Base-by-base conservation (phyloP, 75 land plant species). In the Picea glauca region DNA sequence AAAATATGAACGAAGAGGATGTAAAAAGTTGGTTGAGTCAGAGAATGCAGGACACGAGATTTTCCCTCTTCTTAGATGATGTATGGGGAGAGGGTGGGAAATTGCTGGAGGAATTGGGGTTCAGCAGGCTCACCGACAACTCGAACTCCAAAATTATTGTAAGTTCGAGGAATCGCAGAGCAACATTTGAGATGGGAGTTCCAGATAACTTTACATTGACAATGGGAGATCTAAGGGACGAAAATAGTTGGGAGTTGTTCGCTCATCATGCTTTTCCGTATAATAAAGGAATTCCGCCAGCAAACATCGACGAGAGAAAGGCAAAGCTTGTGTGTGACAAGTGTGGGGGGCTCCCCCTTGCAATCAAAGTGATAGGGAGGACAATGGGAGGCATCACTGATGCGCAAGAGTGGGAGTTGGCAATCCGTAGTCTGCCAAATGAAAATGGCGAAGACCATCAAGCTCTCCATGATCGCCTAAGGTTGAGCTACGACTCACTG, bases 181-280 rank as follows among this genome's bases (percentile, higher is more conserved):
- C 38, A 2, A 43, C 31, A 0, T 0, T 35, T 0, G 38, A 66
- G 15, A 66, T 66, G 70, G 70, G 70, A 31, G 30, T 66, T 66
- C 18, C 35, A 66, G 33, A 32, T 66, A 14, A 20, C 3, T 66
- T 43, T 32, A 35, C 6, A 11, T 17, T 66, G 17, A 1, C 32
- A 32, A 5, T 66, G 18, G 8, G 33, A 0, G 18, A 33, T 18
- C 35, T 66, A 43, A 33, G 32, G 3, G 43, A 66, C 18, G 18
- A 66, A 30, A 43, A 66, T 7, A 66, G 70, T 35, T 66, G 70
- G 70, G 18, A 66, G 18, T 66, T 66, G 70, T 66, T 66, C 35
- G 8, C 15, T 66, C 33, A 17, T 32, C 70, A 35, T 1, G 70
- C 70, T 4, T 66, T 63, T 63, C 66, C 66, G 9, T 21, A 30